Percentiles rank a stretch among this genome's conserved stretches.
These are phyloP conservation scores for Lolium rigidum DNA, from an alignment of 176 grass and related monocot species.

Conservation along the genomic window DNA sequence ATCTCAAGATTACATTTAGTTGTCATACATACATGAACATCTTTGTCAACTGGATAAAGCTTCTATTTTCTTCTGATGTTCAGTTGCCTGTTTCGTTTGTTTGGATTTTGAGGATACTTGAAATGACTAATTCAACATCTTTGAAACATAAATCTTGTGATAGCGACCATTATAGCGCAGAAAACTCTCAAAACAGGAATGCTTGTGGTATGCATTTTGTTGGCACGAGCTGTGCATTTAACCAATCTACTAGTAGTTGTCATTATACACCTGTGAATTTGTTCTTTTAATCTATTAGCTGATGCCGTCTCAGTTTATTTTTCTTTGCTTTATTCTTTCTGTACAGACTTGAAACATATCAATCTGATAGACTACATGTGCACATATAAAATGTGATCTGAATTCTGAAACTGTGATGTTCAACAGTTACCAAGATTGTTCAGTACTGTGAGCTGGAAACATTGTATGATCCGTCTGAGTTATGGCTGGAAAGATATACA, in stretches of 20 bases:
- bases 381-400: neutral
- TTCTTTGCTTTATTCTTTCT: neutral
- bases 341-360: neutral
- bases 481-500: neutral
- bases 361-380: neutral
- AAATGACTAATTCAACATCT: neutral
- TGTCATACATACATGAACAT: too few relatives aligned
- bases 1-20: too few relatives aligned
- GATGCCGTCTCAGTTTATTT: neutral
- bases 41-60: neutral
- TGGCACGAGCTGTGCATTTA: neutral
- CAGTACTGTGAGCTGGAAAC: neutral
- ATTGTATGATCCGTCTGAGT: neutral
- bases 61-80: slow-evolving; percentile 2
- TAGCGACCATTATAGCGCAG: neutral
- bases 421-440: neutral
- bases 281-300: neutral
- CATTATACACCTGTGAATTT: neutral
- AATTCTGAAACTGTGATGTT: too few relatives aligned
- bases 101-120: neutral
- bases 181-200: neutral
- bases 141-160: neutral
- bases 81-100: neutral
- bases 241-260: neutral
- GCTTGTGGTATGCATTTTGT: neutral